A percentile compares a stretch with the other conserved stretches of the same genome.
Conservation (phyloP, 1,139 yeast genomes). For the Nakaseomyces nivariensis region DNA sequence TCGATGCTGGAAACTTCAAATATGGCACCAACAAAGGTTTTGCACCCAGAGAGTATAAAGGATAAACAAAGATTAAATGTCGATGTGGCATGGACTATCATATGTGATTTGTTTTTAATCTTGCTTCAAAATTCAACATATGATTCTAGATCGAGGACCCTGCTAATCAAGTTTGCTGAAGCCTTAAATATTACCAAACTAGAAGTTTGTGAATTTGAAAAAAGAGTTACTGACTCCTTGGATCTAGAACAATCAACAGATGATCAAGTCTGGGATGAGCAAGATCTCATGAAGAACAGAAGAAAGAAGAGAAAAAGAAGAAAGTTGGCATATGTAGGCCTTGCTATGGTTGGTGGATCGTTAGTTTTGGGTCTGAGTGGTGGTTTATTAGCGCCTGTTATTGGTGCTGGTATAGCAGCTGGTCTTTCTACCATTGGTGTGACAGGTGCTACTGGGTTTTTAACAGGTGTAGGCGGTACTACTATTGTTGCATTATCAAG, state of each 20-base stretch:
- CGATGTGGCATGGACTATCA: conserved; percentile 84
- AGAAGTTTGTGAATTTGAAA: conserved; percentile 81
- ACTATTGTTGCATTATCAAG: conserved; percentile 91
- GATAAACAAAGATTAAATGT: conserved; percentile 40
- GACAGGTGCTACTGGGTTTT: conserved; percentile 79
- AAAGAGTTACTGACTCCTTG: conserved; percentile 79
- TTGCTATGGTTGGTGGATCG: conserved; percentile 97
- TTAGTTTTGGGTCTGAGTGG: conserved; percentile 90
- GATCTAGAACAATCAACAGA: conserved; percentile 71
- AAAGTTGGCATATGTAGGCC: conserved; percentile 78
- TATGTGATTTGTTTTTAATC: conserved; percentile 80
- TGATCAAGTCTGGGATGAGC: conserved; percentile 69
- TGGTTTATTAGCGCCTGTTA: conserved; percentile 92
- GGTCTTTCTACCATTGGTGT: conserved; percentile 93
- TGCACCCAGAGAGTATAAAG: conserved; percentile 32
- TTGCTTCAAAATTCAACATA: conserved; percentile 77
- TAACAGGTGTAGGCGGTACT: conserved; percentile 97
- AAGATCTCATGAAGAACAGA: conserved; percentile 58
- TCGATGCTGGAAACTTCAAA: neutral
- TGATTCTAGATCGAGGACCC: conserved; percentile 78
- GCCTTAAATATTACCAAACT: conserved; percentile 46
- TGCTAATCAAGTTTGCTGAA: conserved; percentile 57
- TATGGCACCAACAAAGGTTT: conserved; percentile 14
- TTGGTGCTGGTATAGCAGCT: conserved; percentile 97
- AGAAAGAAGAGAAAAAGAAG: conserved; percentile 54